These are phyloP conservation scores for Pseudocercospora cruenta DNA, from an alignment of 2,329 filamentous ascomycete genomes.

Conservation along the genomic window DNA sequence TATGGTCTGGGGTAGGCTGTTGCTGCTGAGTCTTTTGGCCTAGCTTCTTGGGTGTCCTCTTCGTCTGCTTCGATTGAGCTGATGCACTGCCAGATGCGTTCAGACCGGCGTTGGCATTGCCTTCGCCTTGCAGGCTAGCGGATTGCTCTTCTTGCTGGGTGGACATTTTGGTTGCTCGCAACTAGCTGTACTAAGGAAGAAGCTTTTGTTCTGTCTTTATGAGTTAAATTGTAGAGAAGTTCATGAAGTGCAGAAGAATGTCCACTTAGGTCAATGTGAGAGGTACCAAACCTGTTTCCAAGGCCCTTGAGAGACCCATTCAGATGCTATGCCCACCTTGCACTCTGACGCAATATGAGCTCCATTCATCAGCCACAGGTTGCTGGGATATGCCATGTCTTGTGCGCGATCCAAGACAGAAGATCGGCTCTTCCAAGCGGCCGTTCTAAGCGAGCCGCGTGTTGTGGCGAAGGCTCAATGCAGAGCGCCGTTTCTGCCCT, in stretches of 20 bases:
- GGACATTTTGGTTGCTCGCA: constrained; percentile 25
- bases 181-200: constrained; percentile 1
- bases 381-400: constrained; percentile 24
- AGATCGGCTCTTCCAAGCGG: constrained; percentile 11
- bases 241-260: constrained; percentile 9
- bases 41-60: constrained; percentile 55
- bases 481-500: not conserved
- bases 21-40: constrained; percentile 51
- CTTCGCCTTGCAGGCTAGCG: constrained; percentile 31
- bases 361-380: constrained; percentile 29
- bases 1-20: constrained; percentile 51
- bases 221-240: not conserved
- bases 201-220: not conserved
- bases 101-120: constrained; percentile 33
- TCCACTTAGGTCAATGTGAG: constrained; percentile 19
- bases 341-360: constrained; percentile 30
- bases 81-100: constrained; percentile 36
- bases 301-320: constrained; percentile 16
- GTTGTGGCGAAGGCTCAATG: constrained; percentile 15
- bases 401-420: constrained; percentile 1
- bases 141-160: constrained; percentile 30
- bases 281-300: constrained; percentile 32
- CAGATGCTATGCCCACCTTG: constrained; percentile 23
- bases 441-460: constrained; percentile 16
- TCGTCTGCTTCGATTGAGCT: constrained; percentile 45